phyloP scores from a whole-genome alignment of 441 rosid genomes.

The Arabidopsis lyrata region DNA sequence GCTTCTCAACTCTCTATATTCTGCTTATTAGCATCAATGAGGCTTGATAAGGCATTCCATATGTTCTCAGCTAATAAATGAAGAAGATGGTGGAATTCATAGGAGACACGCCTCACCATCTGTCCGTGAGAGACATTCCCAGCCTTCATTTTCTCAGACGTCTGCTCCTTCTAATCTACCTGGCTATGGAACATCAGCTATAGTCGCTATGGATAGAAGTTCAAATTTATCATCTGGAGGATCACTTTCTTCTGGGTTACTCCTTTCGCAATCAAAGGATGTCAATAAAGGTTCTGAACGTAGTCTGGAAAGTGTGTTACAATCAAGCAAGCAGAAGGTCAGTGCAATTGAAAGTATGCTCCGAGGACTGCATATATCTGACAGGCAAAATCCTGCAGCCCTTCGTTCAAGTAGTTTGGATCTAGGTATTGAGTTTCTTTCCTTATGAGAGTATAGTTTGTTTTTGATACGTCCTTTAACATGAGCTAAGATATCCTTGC shows the following conservation, averaged over 20 bases:
- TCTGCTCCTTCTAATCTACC: constrained; percentile 58
- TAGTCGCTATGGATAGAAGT: constrained; percentile 95
- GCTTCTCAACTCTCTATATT: constrained; percentile 26
- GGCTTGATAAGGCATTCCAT: constrained; percentile 27
- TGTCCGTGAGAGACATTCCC: constrained; percentile 84
- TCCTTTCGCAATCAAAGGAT: constrained; percentile 77
- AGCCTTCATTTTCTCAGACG: constrained; percentile 63
- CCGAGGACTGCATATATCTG: constrained; percentile 89
- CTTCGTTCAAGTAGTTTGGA: constrained; percentile 94
- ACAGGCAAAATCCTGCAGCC: constrained; percentile 75
- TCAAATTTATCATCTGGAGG: constrained; percentile 77
- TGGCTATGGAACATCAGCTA: constrained; percentile 97
- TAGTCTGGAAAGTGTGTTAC: constrained; percentile 94
- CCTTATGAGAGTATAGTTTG: constrained; percentile 37
- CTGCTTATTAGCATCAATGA: constrained; percentile 31
- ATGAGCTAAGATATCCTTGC: constrained; percentile 46
- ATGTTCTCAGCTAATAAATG: constrained; percentile 77
- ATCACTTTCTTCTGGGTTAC: constrained; percentile 78
- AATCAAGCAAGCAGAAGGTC: constrained; percentile 99
- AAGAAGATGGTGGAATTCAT: constrained; percentile 97
- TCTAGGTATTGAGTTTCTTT: constrained; percentile 80
- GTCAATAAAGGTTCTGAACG: constrained; percentile 80
- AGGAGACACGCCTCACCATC: constrained; percentile 98
- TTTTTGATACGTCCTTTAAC: constrained; percentile 29
- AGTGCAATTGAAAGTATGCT: constrained; percentile 99